phyloP scores from a whole-genome alignment of 1,284 basidiomycete species.

The Melampsora americana region DNA sequence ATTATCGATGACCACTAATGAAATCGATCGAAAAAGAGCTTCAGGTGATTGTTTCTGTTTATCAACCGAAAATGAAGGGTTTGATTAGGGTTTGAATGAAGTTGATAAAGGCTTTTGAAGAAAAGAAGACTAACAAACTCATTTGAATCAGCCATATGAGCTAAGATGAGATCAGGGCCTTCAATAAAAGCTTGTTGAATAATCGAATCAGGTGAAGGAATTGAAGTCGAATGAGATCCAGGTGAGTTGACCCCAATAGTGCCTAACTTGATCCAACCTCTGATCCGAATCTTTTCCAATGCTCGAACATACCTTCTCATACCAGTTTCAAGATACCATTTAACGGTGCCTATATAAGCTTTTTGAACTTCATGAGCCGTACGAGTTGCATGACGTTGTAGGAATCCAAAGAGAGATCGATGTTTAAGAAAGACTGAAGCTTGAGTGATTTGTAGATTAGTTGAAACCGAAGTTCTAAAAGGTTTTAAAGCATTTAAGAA shows the following conservation, averaged over 20 bases:
- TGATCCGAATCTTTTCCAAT: conserved; percentile 71
- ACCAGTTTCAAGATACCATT: conserved; percentile 92
- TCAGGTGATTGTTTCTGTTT: conserved; percentile 77
- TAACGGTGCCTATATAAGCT: conserved; percentile 75
- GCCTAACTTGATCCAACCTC: conserved; percentile 50
- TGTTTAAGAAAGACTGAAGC: conserved; percentile 82
- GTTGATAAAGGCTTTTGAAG: conserved; percentile 12
- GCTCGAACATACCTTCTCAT: conserved; percentile 84
- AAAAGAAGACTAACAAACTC: conserved; percentile 62
- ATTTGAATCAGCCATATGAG: conserved; percentile 82
- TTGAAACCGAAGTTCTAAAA: conserved; percentile 75
- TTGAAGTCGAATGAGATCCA: conserved; percentile 46
- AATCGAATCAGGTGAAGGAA: conserved; percentile 20
- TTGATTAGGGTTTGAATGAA: not conserved
- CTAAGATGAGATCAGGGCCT: conserved; percentile 72
- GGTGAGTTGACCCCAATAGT: conserved; percentile 50
- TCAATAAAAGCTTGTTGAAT: conserved; percentile 58
- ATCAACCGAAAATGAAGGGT: conserved; percentile 35
- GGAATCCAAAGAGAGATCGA: conserved; percentile 75
- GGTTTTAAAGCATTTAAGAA: conserved; percentile 78
- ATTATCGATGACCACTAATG: conserved; percentile 88
- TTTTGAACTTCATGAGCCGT: conserved; percentile 86
- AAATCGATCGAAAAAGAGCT: conserved; percentile 73
- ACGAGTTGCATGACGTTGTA: conserved; percentile 73
- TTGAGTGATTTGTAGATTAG: conserved; percentile 90